phyloP scores from a whole-genome alignment of 495 filamentous ascomycete species.

The Trichoderma reesei region DNA sequence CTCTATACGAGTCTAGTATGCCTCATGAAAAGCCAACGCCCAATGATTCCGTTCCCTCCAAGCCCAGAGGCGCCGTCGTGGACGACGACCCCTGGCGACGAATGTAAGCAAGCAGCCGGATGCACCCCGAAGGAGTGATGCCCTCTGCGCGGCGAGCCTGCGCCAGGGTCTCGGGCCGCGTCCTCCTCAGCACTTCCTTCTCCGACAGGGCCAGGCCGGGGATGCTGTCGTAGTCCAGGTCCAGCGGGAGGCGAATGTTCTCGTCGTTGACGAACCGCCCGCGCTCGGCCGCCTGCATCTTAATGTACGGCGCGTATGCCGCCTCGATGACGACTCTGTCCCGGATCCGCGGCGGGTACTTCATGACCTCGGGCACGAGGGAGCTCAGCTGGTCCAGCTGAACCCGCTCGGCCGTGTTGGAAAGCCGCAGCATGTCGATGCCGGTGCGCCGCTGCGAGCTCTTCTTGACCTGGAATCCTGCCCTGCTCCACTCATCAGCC shows the following conservation, averaged over 20 bases:
- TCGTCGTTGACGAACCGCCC: constrained; percentile 67
- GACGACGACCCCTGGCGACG: constrained; percentile 8
- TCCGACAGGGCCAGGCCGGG: constrained; percentile 72
- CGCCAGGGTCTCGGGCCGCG: constrained; percentile 72
- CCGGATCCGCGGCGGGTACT: constrained; percentile 45
- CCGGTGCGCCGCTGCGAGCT: constrained; percentile 55
- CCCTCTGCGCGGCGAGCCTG: constrained; percentile 87
- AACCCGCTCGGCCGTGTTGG: constrained; percentile 26
- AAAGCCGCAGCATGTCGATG: constrained; percentile 63
- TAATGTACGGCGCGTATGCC: constrained; percentile 75
- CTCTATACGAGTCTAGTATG: too few species aligned
- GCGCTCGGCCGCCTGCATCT: constrained; percentile 54
- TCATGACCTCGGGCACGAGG: constrained; percentile 40
- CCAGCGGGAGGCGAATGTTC: constrained; percentile 55
- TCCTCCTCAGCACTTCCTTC: constrained; percentile 52
- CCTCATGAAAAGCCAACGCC: not conserved
- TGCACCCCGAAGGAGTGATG: constrained; percentile 49
- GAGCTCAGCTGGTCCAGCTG: constrained; percentile 44
- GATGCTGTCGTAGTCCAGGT: constrained; percentile 67
- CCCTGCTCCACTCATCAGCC: constrained; percentile 52
- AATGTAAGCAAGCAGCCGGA: constrained; percentile 48
- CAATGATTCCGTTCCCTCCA: not conserved
- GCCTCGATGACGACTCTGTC: constrained; percentile 69
- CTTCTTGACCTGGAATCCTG: constrained; percentile 55
- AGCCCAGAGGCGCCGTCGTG: constrained; percentile 9